phyloP scores from a whole-genome alignment of 495 filamentous ascomycete genomes.

The Bathelium albidoporum region DNA sequence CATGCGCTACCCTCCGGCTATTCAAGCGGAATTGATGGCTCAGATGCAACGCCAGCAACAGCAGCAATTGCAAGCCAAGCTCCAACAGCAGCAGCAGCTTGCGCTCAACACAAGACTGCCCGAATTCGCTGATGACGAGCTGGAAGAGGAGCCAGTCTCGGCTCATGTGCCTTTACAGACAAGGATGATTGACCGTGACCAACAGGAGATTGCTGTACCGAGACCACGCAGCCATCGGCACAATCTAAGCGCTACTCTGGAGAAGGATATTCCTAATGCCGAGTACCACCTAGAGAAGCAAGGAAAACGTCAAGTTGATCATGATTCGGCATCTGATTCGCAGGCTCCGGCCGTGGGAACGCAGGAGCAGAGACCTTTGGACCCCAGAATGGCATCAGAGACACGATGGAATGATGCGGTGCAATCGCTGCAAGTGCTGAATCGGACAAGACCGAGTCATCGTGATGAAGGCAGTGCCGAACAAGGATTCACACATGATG shows the following conservation, averaged over 20 bases:
- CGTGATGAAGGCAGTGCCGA: neutral
- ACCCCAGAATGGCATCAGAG: neutral
- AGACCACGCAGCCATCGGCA: conserved; percentile 55
- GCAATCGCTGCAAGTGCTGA: neutral
- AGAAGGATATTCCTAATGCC: conserved; percentile 76
- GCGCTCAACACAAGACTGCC: conserved; percentile 42
- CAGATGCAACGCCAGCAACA: conserved; percentile 49
- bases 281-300: conserved; percentile 73
- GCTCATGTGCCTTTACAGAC: conserved; percentile 9
- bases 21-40: conserved; percentile 20
- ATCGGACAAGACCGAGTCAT: neutral
- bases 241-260: conserved; percentile 61
- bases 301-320: conserved; percentile 59
- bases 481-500: neutral
- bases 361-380: neutral
- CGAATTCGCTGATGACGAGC: conserved; percentile 45
- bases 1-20: conserved; percentile 14
- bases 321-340: conserved; percentile 41
- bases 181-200: conserved; percentile 21
- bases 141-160: conserved; percentile 35
- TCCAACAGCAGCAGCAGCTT: conserved; percentile 43
- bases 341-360: conserved; percentile 28
- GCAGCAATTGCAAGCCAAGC: conserved; percentile 44
- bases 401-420: neutral
- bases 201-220: conserved; percentile 52